Percentiles rank a stretch among this genome's conserved stretches.
These are phyloP conservation scores for Hypoxylon sp. DNA, from an alignment of 2,329 filamentous ascomycete species.

Conservation along the genomic window DNA sequence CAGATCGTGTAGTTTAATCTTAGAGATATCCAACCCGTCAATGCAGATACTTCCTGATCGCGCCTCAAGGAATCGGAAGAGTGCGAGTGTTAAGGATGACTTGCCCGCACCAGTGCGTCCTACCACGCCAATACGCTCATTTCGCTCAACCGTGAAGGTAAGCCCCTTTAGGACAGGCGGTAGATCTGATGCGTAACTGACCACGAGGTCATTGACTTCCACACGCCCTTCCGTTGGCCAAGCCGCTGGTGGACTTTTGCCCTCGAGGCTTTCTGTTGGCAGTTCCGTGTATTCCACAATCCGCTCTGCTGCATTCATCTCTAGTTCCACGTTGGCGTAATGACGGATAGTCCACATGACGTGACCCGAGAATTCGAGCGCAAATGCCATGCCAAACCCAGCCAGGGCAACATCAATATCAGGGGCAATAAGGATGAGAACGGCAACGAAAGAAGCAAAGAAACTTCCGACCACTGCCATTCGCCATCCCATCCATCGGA, in stretches of 20 bases:
- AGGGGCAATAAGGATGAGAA: slow-evolving; percentile 73
- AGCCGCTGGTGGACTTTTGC: slow-evolving; percentile 73
- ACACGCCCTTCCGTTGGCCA: slow-evolving; percentile 83
- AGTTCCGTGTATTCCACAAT: slow-evolving; percentile 82
- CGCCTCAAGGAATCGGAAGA: slow-evolving; percentile 84
- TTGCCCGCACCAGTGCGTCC: slow-evolving; percentile 85
- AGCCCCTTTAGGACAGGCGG: slow-evolving; percentile 79
- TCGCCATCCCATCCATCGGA: slow-evolving; percentile 82
- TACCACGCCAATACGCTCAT: slow-evolving; percentile 81
- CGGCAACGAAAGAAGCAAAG: slow-evolving; percentile 76
- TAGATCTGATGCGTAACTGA: slow-evolving; percentile 79
- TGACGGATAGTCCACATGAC: slow-evolving; percentile 68
- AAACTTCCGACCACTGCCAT: slow-evolving; percentile 78
- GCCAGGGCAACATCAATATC: slow-evolving; percentile 78
- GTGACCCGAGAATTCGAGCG: slow-evolving; percentile 75
- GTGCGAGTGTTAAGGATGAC: slow-evolving; percentile 79
- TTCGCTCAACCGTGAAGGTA: slow-evolving; percentile 75
- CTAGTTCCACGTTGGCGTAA: slow-evolving; percentile 79
- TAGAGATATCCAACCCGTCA: slow-evolving; percentile 81
- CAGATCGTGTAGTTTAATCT: slow-evolving; percentile 77
- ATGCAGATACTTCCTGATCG: slow-evolving; percentile 76
- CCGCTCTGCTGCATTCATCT: slow-evolving; percentile 84
- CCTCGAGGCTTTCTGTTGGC: slow-evolving; percentile 75
- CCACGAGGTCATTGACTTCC: slow-evolving; percentile 80
- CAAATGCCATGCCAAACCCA: slow-evolving; percentile 82